Evolutionary conservation across 371 early-diverging fungal genomes (phyloP), one percentile per base, ranked within the genome.

Genomic region (Lichtheimia ornata): DNA sequence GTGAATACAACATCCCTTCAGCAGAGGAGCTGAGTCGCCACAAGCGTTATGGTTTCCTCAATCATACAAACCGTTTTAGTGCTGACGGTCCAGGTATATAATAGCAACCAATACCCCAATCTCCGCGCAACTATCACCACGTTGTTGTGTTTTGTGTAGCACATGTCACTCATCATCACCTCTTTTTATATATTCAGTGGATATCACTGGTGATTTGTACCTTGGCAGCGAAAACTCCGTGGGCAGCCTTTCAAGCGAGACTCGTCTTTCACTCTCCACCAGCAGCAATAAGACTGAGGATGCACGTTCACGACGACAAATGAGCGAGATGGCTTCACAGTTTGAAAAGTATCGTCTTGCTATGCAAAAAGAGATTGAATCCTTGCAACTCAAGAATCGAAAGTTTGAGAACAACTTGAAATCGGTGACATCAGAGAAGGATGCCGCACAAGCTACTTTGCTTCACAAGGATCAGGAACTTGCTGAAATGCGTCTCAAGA

Each of bases 341-440:
- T 65, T 64, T 55, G 69, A 69, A 67, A 71, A 62, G 53, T 69
- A 74, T 25, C 69, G 69, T 22, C 54, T 64, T 50, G 49, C 64
- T 17, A 73, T 71, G 68, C 74, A 72, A 58, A 77, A 74, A 40
- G 77, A 77, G 53, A 70, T 71, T 4, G 77, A 77, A 20, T 41
- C 65, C 17, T 59, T 77, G 27, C 65, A 70, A 35, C 9, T 62
- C 6, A 77, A 74, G 65, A 63, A 55, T 45, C 72, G 65, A 43
- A 71, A 72, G 55, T 20, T 74, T 57, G 74, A 77, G 22, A 7
- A 61, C 13, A 63, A 25, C 4, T 47, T 77, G 15, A 63, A 70
- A 44, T 24, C 68, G 12, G 50, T 64, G 2, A 63, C 64, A 45
- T 57, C 44, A 18, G 74, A 77, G 13, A 77, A 70, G 49, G 65